phyloP scores from a whole-genome alignment of 495 filamentous ascomycete species.

The Aspergillus incahuasiensis region DNA sequence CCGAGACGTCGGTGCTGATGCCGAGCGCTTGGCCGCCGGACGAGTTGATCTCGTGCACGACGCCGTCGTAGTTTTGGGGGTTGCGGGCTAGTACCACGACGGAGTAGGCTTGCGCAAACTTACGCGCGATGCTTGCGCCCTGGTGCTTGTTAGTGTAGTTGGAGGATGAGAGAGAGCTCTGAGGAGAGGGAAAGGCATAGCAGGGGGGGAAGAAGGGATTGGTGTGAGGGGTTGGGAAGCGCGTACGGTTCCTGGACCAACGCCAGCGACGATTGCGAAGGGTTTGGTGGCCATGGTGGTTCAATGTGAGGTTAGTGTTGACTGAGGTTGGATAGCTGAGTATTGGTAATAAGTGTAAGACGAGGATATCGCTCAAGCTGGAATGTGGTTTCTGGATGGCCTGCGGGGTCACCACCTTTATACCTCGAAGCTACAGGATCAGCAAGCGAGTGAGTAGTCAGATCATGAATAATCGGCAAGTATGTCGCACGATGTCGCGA shows the following conservation, averaged over 20 bases:
- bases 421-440: neutral
- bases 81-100: conserved; percentile 72
- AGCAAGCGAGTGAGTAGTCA: neutral
- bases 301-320: neutral
- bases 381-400: no score
- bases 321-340: neutral
- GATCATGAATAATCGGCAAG: neutral
- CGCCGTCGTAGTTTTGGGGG: conserved; percentile 56
- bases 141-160: conserved; percentile 12
- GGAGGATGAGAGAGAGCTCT: neutral
- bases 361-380: neutral
- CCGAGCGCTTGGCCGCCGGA: conserved; percentile 70
- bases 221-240: conserved; percentile 1
- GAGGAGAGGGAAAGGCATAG: neutral
- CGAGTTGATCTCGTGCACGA: conserved; percentile 71
- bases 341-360: neutral
- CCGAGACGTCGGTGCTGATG: conserved; percentile 67
- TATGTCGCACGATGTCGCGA: conserved; percentile 1
- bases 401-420: neutral
- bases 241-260: conserved; percentile 64
- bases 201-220: no score
- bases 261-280: conserved; percentile 70
- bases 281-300: conserved; percentile 35
- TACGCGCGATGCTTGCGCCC: conserved; percentile 57
- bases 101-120: conserved; percentile 68